Evolutionary conservation across 139 green algal species (phyloP).

Genomic region (Astrephomene gubernaculifera): DNA sequence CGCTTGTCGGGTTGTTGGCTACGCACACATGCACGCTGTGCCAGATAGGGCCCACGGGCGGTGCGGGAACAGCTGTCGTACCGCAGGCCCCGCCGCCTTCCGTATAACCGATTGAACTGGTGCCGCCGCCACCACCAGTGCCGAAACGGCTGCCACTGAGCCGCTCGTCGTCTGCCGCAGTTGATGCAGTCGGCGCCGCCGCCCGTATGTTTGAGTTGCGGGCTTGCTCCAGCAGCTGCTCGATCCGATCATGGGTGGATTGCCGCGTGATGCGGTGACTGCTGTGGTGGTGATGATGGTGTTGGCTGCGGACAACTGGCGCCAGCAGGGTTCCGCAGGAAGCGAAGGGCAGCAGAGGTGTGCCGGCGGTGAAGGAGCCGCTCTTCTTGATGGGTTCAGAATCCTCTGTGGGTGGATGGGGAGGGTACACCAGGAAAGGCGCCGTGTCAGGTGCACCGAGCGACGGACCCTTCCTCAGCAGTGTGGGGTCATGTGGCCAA

Average conservation of each 20-base stretch:
- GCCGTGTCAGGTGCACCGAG: too few species aligned
- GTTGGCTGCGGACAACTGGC: too few species aligned
- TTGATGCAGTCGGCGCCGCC: background rate
- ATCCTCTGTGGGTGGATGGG: too few species aligned
- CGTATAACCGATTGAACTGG: background rate
- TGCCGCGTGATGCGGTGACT: too few species aligned
- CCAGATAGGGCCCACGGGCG: background rate
- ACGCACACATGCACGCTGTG: slow-evolving; percentile 35
- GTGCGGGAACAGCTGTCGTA: too few species aligned
- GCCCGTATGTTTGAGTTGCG: background rate
- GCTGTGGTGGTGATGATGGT: too few species aligned
- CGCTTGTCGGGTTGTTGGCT: background rate
- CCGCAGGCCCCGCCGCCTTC: background rate
- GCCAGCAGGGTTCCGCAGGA: too few species aligned
- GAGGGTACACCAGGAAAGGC: too few species aligned
- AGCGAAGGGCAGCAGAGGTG: too few species aligned
- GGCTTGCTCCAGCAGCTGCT: slow-evolving; percentile 9
- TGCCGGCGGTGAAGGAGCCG: slow-evolving; percentile 19
- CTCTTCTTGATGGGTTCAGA: background rate
- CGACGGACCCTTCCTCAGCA: too few species aligned
- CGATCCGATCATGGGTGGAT: slow-evolving; percentile 26
- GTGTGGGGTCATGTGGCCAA: too few species aligned
- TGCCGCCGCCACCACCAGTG: background rate
- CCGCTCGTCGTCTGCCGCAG: too few species aligned
- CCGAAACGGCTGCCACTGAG: background rate